Conservation (phyloP, 495 filamentous ascomycete genomes). For the Penicillium dipodomyicola region DNA sequence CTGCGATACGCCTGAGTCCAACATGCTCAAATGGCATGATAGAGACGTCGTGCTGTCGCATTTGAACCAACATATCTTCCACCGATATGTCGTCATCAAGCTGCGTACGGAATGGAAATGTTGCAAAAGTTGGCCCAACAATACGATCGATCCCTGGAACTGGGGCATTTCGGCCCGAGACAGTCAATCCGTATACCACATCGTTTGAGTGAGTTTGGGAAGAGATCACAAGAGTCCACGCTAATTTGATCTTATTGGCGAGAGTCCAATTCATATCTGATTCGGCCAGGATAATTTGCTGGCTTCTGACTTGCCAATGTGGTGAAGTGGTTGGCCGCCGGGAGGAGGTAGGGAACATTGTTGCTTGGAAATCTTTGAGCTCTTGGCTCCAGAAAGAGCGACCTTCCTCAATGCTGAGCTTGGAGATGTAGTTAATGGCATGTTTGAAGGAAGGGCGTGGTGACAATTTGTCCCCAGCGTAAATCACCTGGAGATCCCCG, state of each 20-base stretch:
- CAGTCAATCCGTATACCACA: neutral
- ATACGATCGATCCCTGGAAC: neutral
- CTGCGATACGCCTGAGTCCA: neutral
- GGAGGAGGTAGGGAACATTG: neutral
- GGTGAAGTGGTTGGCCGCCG: neutral
- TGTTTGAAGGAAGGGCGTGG: neutral
- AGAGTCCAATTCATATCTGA: neutral
- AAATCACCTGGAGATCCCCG: neutral
- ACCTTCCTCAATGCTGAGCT: neutral
- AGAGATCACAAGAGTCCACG: neutral
- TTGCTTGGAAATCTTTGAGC: neutral
- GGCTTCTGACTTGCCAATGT: neutral
- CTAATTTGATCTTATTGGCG: neutral
- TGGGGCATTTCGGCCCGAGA: neutral
- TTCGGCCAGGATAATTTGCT: neutral
- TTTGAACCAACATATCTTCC: neutral
- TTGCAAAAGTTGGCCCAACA: neutral
- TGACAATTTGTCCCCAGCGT: neutral
- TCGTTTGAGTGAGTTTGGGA: neutral
- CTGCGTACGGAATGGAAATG: neutral
- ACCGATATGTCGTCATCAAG: neutral
- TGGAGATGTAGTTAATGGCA: neutral
- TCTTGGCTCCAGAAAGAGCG: neutral
- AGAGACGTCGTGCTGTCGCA: neutral
- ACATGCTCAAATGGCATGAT: slow-evolving; percentile 1